A percentile compares a stretch with the other conserved stretches of the same genome.
Evolutionary conservation across 768 basidiomycete species (phyloP).

Genomic region (Pulveroboletus sp.): DNA sequence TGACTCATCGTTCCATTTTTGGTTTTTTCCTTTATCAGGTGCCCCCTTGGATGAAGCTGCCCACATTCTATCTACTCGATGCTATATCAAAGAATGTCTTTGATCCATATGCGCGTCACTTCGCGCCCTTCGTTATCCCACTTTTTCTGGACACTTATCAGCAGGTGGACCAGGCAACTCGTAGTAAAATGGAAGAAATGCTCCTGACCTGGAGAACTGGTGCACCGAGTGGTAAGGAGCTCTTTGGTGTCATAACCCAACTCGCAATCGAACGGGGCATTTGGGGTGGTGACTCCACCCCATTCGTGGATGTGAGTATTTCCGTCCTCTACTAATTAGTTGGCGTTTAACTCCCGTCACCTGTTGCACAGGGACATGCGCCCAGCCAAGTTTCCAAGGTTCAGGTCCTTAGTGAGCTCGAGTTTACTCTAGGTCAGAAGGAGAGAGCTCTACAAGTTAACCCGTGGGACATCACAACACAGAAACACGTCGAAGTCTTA

Average conservation of each 20-base stretch:
- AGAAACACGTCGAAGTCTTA: slow-evolving; percentile 72
- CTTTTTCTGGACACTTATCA: slow-evolving; percentile 86
- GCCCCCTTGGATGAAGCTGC: slow-evolving; percentile 84
- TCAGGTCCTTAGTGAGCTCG: slow-evolving; percentile 79
- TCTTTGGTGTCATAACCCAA: slow-evolving; percentile 82
- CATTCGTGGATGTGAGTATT: slow-evolving; percentile 36
- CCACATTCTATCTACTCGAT: slow-evolving; percentile 91
- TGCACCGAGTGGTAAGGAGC: slow-evolving; percentile 69
- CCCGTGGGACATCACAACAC: slow-evolving; percentile 63
- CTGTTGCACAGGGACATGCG: slow-evolving; percentile 30
- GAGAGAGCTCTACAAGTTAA: slow-evolving; percentile 68
- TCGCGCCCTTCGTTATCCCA: slow-evolving; percentile 75
- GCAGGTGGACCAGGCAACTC: slow-evolving; percentile 77
- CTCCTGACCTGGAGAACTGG: slow-evolving; percentile 91
- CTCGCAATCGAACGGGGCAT: slow-evolving; percentile 79
- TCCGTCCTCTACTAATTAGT: neutral
- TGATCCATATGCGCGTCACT: slow-evolving; percentile 84
- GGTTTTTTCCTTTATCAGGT: slow-evolving; percentile 51
- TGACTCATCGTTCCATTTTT: slow-evolving; percentile 57
- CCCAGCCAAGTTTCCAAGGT: slow-evolving; percentile 57
- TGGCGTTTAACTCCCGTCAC: slow-evolving; percentile 3
- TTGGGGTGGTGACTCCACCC: slow-evolving; percentile 57
- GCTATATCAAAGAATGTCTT: slow-evolving; percentile 97
- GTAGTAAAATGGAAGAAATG: slow-evolving; percentile 98
- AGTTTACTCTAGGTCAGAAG: slow-evolving; percentile 77